A percentile compares a stretch with the other conserved stretches of the same genome.
Conservation (phyloP, 1,284 basidiomycete species). For the Trametes sp. region DNA sequence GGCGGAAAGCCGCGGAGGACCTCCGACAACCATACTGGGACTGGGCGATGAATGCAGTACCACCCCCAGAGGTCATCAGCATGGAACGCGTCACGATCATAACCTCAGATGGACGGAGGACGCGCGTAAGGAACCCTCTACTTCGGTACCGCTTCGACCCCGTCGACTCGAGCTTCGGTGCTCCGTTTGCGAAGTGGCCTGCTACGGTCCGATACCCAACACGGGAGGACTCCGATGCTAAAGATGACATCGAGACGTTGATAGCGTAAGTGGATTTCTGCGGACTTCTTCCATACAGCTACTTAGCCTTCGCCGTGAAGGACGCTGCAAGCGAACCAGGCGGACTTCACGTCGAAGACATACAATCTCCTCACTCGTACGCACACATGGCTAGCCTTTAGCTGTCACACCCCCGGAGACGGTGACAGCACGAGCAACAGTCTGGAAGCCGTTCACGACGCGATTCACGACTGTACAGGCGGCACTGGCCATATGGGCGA, state of each 20-base stretch:
- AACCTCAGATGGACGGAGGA: conserved; percentile 44
- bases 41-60: conserved; percentile 54
- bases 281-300: background rate
- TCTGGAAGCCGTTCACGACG: conserved; percentile 58
- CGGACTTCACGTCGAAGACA: conserved; percentile 35
- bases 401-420: conserved; percentile 50
- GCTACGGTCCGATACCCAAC: conserved; percentile 53
- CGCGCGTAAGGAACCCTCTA: conserved; percentile 52
- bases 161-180: conserved; percentile 46
- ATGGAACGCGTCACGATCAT: conserved; percentile 48
- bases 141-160: conserved; percentile 53
- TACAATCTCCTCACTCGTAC: conserved; percentile 51
- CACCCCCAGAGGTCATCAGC: conserved; percentile 52
- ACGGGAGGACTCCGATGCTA: background rate
- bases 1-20: conserved; percentile 47
- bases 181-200: conserved; percentile 46
- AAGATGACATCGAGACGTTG: conserved; percentile 8
- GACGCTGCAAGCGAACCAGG: conserved; percentile 11
- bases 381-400: conserved; percentile 52
- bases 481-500: conserved; percentile 55
- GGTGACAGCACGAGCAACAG: conserved; percentile 51
- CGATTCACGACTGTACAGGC: conserved; percentile 51
- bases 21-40: conserved; percentile 61
- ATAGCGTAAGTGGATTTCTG: conserved; percentile 12
- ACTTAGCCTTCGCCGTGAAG: background rate